Evolutionary conservation across 1,284 basidiomycete genomes (phyloP), one percentile per base, ranked within the genome.

Genomic region (Schizopora paradoxa): DNA sequence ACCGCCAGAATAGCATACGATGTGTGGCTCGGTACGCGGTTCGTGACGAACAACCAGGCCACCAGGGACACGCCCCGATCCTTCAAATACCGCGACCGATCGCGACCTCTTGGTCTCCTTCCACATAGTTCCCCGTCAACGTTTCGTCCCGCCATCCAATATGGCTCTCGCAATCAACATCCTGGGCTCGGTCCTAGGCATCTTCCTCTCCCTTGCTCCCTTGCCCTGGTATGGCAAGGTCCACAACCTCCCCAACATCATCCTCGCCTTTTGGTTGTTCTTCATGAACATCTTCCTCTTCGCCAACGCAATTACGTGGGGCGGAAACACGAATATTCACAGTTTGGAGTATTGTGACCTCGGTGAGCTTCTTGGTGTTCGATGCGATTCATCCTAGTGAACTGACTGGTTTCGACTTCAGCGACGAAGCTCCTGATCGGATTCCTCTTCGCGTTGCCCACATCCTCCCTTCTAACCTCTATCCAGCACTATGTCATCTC

Each of bases 331-430:
- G 2, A 54, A 66, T 11, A 64, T 75, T 26, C 59, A 54, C 18
- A 67, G 66, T 0, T 69, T 72, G 0, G 66, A 78, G 1, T 87
- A 80, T 79, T 87, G 85, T 55, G 85, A 86, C 56, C 77, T 86
- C 37, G 63, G 80, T 82, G 52, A 45, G 74, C 60, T 6, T 35
- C n/a, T 16, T 29, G 8, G 19, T 22, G 23, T 21, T 41, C n/a
- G n/a, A n/a, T n/a, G n/a, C n/a, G n/a, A n/a, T n/a, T n/a, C n/a
- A n/a, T n/a, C 27, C 27, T 44, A 29, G 35, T 16, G 16, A 14
- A 32, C 27, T 33, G 43, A 43, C 16, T 54, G n/a, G 25, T 31
- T 35, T 43, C 7, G 41, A 50, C 35, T n/a, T 6, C 42, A 75
- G 73, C 58, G 13, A 66, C 73, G 11, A 69, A 70, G 47, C 52